Base-by-base conservation (phyloP, 2,329 filamentous ascomycete genomes). In the Paramyrothecium roridum region DNA sequence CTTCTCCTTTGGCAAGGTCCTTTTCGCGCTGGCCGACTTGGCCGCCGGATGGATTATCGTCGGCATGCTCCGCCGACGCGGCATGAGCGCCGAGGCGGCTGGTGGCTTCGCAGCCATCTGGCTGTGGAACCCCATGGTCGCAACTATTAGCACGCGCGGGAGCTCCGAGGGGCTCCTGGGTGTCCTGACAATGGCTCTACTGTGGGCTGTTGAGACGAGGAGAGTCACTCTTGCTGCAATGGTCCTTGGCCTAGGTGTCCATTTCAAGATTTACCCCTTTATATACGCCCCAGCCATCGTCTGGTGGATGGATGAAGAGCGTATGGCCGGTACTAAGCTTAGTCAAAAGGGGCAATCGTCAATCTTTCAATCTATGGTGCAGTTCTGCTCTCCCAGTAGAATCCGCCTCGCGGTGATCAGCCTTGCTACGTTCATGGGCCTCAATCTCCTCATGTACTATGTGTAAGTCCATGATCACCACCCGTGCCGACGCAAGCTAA, bases 211-310 rank as follows among this genome's bases (percentile, higher is more conserved):
- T 1, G 75, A 92, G 59, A 77, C 82, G 52, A 80, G 79, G 52
- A 77, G 78, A n/a, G 75, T 89, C 19, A 66, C 73, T 1, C 68
- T 96, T 10, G 89, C 92, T 0, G 93, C 90, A 0, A 60, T 86
- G 3, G 71, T 98, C 30, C 78, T 99, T 3, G 95, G 95, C 0
- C 74, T 96, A 26, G 85, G 85, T 1, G 93, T 98, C 23, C 95
- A 99, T 74, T 96, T 99, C 76, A 99, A 99, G 80, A 98, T 99
- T 58, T 99, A 99, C 66, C 95, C 95, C 0, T 96, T 98, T 71
- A 91, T 99, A 57, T 99, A 99, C 72, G 93, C 90, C 2, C 84
- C 87, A 0, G 86, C 88, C 3, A 87, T 95, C 46, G 71, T 91
- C 6, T 92, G 88, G 87, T 93, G 88, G 88, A 84, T 93, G 75